phyloP scores from a whole-genome alignment of 1,284 basidiomycete genomes.

The Melampsora americana region DNA sequence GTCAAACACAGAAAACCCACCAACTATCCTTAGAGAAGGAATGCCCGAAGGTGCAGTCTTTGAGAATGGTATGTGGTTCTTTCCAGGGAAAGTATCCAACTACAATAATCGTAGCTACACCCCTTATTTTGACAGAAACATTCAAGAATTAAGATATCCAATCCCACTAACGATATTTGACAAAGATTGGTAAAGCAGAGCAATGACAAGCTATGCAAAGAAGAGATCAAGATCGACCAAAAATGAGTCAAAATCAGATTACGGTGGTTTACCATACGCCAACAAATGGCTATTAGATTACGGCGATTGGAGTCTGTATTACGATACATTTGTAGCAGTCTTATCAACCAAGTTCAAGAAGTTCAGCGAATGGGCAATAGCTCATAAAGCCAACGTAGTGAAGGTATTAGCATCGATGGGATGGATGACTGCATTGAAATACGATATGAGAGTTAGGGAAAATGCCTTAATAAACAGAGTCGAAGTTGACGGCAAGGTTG shows the following conservation, averaged over 20 bases:
- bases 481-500: not conserved
- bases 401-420: not conserved
- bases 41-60: too few species aligned
- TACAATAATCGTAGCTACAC: too few species aligned
- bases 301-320: not conserved
- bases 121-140: too few species aligned
- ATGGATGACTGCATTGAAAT: not conserved
- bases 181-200: not conserved
- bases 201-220: not conserved
- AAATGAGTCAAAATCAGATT: not conserved
- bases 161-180: too few species aligned
- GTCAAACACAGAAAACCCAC: too few species aligned
- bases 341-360: not conserved
- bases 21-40: too few species aligned
- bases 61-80: too few species aligned
- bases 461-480: not conserved
- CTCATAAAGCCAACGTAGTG: not conserved
- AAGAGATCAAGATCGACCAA: not conserved
- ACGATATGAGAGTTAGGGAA: not conserved
- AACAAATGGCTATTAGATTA: not conserved
- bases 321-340: not conserved
- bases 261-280: not conserved
- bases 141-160: too few species aligned
- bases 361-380: not conserved
- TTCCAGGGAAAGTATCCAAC: too few species aligned